Base-by-base conservation (phyloP, 139 green algal genomes). In the Closterium sp. region DNA sequence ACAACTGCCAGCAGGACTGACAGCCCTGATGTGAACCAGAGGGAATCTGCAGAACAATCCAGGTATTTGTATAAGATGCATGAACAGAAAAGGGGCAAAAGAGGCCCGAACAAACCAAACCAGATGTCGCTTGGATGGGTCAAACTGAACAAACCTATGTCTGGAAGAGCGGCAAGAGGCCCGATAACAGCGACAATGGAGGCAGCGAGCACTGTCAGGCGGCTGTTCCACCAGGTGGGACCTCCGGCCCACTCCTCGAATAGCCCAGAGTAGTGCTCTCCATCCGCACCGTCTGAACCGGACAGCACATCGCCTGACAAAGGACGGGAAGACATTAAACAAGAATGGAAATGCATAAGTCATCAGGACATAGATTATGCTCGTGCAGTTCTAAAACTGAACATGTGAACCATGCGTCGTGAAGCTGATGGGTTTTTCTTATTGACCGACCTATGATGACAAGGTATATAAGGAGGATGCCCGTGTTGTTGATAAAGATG, bases 401-500 rank as follows among this genome's bases (percentile, higher is more conserved):
- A n/a, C n/a, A n/a, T n/a, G n/a, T n/a, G n/a, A n/a, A n/a, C n/a
- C n/a, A n/a, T n/a, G n/a, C n/a, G n/a, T n/a, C n/a, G n/a, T n/a
- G n/a, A n/a, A n/a, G n/a, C n/a, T n/a, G n/a, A n/a, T n/a, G n/a
- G n/a, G n/a, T n/a, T n/a, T n/a, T n/a, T n/a, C n/a, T n/a, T n/a
- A n/a, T n/a, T n/a, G n/a, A n/a, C 88, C 6, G 23, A 91, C 89
- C 89, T 36, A 91, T 91, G 89, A 91, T 91, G 69, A 91, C 89
- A 33, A 91, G 36, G 89, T 90, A 91, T 5, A 91, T 55, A 12
- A 91, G 30, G 7, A 91, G 36, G 69, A 91, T 91, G 25, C 89
- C 89, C 3, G 89, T 89, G 69, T 91, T 91, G 84, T 91, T 90
- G 84, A 91, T 35, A 34, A 89, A 38, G 64, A 91, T 66, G 36